Evolutionary conservation across 371 early-diverging fungal genomes (phyloP).

Genomic region (Zopfochytrium polystomum): DNA sequence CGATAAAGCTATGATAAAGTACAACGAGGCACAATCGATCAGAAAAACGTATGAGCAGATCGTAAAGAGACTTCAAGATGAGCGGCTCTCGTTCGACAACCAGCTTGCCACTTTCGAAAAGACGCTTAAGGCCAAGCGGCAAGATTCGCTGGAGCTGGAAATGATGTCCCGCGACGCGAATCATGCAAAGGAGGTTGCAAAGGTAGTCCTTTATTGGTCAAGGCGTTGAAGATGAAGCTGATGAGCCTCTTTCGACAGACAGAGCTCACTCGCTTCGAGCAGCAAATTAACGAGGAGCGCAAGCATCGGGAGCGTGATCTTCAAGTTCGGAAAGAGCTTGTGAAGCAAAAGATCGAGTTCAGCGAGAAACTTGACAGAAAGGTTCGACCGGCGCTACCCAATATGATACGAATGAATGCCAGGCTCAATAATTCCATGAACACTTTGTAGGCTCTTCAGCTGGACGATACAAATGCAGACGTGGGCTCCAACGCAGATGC

Average conservation of each 20-base stretch:
- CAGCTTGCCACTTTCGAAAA: conserved; percentile 54
- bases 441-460: conserved; percentile 32
- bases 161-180: conserved; percentile 56
- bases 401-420: background rate
- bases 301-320: conserved; percentile 54
- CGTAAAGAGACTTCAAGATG: conserved; percentile 54
- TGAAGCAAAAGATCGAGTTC: conserved; percentile 54
- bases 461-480: conserved; percentile 45
- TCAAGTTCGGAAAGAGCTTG: conserved; percentile 45
- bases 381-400: conserved; percentile 20
- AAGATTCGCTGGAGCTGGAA: conserved; percentile 53
- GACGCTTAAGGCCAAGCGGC: conserved; percentile 46
- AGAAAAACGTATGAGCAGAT: conserved; percentile 59
- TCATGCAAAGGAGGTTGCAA: conserved; percentile 58
- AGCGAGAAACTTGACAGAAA: conserved; percentile 49
- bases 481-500: conserved; percentile 23
- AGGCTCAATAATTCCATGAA: background rate
- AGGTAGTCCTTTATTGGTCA: conserved; percentile 36
- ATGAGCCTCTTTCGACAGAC: conserved; percentile 25
- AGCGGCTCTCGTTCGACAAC: conserved; percentile 53
- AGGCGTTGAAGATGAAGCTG: no score
- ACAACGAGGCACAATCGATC: conserved; percentile 58
- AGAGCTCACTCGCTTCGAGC: conserved; percentile 51
- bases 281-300: conserved; percentile 56
- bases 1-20: conserved; percentile 60